phyloP scores from a whole-genome alignment of 2,329 filamentous ascomycete genomes.

The Blastomyces percursus region DNA sequence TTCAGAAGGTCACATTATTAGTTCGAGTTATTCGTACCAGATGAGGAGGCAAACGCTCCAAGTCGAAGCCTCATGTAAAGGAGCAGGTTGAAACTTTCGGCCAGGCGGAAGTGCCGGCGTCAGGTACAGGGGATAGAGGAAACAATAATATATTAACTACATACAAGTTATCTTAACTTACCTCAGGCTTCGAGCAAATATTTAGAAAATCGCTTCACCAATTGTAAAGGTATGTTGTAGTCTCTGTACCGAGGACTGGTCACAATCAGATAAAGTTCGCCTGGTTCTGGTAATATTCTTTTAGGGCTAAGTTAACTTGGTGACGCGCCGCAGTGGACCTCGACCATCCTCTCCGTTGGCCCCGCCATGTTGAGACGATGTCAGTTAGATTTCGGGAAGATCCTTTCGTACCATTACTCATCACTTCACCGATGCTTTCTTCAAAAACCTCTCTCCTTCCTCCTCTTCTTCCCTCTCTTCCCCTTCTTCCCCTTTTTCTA shows the following conservation, averaged over 20 bases:
- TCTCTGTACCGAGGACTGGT: too few relatives aligned
- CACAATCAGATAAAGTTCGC: too few relatives aligned
- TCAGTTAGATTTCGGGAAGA: neutral
- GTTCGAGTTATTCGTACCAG: neutral
- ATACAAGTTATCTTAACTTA: neutral
- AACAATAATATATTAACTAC: too few relatives aligned
- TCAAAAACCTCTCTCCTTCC: conserved; percentile 25
- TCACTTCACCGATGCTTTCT: conserved; percentile 29
- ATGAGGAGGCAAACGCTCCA: neutral
- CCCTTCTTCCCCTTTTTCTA: neutral
- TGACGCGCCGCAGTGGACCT: neutral
- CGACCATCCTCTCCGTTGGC: neutral
- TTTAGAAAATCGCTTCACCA: neutral
- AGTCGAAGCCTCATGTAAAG: neutral
- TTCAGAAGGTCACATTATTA: neutral
- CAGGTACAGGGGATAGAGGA: neutral
- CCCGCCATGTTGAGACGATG: neutral
- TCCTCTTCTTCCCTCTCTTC: neutral
- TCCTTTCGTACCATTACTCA: conserved; percentile 26
- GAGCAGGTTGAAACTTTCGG: neutral
- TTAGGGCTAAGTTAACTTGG: neutral
- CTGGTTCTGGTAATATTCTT: neutral
- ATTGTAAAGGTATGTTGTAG: too few relatives aligned
- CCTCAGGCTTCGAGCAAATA: too few relatives aligned
- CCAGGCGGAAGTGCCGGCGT: neutral